Evolutionary conservation across 306 rosid genomes (phyloP), one percentile per base, ranked within the genome.

Genomic region (Begonia fuchsioides): DNA sequence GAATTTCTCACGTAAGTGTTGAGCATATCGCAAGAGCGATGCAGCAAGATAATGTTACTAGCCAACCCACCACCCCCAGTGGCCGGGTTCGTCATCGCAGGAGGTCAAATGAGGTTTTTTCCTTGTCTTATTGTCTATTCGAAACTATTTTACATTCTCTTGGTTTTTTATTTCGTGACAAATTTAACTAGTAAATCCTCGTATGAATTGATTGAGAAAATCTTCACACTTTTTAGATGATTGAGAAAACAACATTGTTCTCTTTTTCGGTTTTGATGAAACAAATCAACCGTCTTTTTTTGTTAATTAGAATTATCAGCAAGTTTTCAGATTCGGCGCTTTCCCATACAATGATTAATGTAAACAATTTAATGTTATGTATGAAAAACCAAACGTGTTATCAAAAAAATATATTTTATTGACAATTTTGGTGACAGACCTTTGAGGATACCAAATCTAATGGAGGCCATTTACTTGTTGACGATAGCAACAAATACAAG

Each of bases 401-500:
- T 13, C 19, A n/a, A 18, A 38, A 17, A 41, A 10, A n/a, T n/a
- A n/a, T 18, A 13, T 17, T 54, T 13, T 54, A 3, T n/a, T 43
- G 13, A n/a, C 19, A 18, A 12, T n/a, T 26, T 10, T 73, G 10
- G 32, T 11, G 81, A 93, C 83, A 51, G 64, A 38, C 66, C 63
- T 74, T 71, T 0, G 96, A 85, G 39, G 76, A 20, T 56, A 44
- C 71, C 66, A 85, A 79, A 72, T 59, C 77, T 39, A 82, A 79
- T 59, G 98, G 82, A 48, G 50, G 62, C 38, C 54, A 57, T 65
- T 72, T 92, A 55, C 96, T 90, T 64, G 94, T 77, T 61, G 7
- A 90, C 63, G 98, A 92, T 58, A 59, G 57, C 52, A 77, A 77
- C 73, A 92, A 92, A 67, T 92, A 92, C 80, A 82, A 66, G 66